Conservation (phyloP, 2,329 filamentous ascomycete genomes). For the Aspergillus ustus region DNA sequence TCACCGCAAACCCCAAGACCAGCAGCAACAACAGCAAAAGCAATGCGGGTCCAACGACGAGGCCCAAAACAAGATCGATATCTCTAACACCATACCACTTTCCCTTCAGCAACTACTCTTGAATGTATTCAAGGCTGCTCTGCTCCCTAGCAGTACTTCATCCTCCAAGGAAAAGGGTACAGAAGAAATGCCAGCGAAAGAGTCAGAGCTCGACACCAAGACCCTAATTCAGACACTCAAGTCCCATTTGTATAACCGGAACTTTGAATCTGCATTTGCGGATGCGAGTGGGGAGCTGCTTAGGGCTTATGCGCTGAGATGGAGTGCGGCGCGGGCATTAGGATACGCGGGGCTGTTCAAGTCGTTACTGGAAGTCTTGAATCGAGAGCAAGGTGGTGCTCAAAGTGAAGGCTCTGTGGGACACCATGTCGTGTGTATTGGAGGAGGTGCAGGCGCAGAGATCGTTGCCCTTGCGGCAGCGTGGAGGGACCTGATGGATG, state of each 20-base stretch:
- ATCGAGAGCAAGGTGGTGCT: neutral
- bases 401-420: neutral
- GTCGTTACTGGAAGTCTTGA: slow-evolving; percentile 36
- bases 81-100: slow-evolving; percentile 48
- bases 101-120: slow-evolving; percentile 72
- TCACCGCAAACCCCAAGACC: slow-evolving; percentile 8
- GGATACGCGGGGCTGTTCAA: slow-evolving; percentile 72
- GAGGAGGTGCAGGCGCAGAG: slow-evolving; percentile 69
- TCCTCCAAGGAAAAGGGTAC: neutral
- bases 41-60: neutral
- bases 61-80: slow-evolving; percentile 21
- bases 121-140: slow-evolving; percentile 72
- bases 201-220: slow-evolving; percentile 42
- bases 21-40: slow-evolving; percentile 5
- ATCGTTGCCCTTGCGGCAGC: slow-evolving; percentile 66
- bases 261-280: slow-evolving; percentile 79
- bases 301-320: slow-evolving; percentile 83
- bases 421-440: slow-evolving; percentile 59
- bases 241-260: slow-evolving; percentile 79
- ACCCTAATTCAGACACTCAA: slow-evolving; percentile 79
- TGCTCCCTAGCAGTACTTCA: slow-evolving; percentile 46
- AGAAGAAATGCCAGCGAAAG: neutral
- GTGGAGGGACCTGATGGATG: slow-evolving; percentile 44
- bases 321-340: slow-evolving; percentile 85
- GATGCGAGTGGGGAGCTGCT: slow-evolving; percentile 68